Evolutionary conservation across 1,139 yeast species (phyloP).

Genomic region (Hyphopichia fennica): DNA sequence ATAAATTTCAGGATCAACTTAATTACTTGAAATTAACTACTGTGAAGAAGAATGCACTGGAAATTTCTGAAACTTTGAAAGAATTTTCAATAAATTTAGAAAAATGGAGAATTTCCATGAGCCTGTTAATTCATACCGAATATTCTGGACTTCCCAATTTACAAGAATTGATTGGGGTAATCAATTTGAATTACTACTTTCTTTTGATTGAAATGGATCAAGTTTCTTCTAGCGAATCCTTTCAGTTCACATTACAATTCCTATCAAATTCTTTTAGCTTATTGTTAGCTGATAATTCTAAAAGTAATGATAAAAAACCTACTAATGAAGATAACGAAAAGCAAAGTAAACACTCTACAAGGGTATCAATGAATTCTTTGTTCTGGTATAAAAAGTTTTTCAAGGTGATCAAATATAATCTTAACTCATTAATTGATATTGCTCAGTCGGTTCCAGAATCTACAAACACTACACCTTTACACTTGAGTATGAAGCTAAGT

Average conservation of each 20-base stretch:
- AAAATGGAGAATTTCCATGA: slow-evolving; percentile 35
- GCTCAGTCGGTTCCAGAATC: slow-evolving; percentile 8
- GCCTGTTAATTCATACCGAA: slow-evolving; percentile 26
- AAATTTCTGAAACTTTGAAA: slow-evolving; percentile 11
- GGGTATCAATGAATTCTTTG: slow-evolving; percentile 13
- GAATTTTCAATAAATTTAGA: slow-evolving; percentile 28
- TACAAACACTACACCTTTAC: neutral
- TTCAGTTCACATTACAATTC: slow-evolving; percentile 44
- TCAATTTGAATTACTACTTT: slow-evolving; percentile 41
- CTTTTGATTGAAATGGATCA: slow-evolving; percentile 43
- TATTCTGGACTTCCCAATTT: slow-evolving; percentile 24
- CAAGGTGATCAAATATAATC: slow-evolving; percentile 33
- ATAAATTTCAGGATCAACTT: slow-evolving; percentile 18
- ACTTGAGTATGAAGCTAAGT: slow-evolving; percentile 15
- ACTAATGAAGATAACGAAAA: neutral
- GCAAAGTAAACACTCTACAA: neutral
- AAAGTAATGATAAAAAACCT: slow-evolving; percentile 1
- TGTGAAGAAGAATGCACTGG: slow-evolving; percentile 4
- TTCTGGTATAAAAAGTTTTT: slow-evolving; percentile 38
- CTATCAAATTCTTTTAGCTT: slow-evolving; percentile 42
- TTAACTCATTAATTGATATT: slow-evolving; percentile 22
- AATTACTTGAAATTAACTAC: slow-evolving; percentile 17
- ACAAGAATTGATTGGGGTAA: slow-evolving; percentile 32
- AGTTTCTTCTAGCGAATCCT: slow-evolving; percentile 35
- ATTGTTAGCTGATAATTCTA: slow-evolving; percentile 23